Evolutionary conservation across 1,284 basidiomycete species (phyloP).

Genomic region (Austropuccinia psidii): DNA sequence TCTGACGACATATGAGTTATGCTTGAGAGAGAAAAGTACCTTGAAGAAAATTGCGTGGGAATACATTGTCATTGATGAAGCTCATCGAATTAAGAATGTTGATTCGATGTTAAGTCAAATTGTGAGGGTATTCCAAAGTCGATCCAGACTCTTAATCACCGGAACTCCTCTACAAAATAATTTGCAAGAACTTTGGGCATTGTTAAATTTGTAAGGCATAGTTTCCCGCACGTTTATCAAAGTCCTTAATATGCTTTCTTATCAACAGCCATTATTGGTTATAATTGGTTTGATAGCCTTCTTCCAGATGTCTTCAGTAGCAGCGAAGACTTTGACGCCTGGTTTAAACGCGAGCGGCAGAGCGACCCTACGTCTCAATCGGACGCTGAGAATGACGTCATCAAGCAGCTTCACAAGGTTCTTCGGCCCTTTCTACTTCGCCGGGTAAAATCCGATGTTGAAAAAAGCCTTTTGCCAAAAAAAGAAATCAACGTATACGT

Average conservation of each 20-base stretch:
- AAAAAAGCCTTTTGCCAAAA: conserved; percentile 91
- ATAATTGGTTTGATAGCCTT: background rate
- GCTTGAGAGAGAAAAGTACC: conserved; percentile 82
- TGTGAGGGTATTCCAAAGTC: conserved; percentile 79
- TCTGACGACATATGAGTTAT: conserved; percentile 96
- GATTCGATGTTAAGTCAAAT: conserved; percentile 94
- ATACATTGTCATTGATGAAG: conserved; percentile 98
- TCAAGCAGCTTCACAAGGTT: conserved; percentile 96
- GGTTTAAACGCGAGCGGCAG: conserved; percentile 57
- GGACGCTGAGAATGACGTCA: conserved; percentile 56
- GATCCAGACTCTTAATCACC: conserved; percentile 86
- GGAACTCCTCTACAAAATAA: conserved; percentile 98
- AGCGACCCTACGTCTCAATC: conserved; percentile 1
- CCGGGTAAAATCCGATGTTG: conserved; percentile 93
- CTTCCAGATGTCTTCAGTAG: conserved; percentile 51
- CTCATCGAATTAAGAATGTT: conserved; percentile 98
- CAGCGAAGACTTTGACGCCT: conserved; percentile 59
- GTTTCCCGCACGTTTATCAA: conserved; percentile 44
- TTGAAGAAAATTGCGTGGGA: conserved; percentile 95
- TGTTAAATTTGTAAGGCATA: conserved; percentile 66
- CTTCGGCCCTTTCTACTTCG: conserved; percentile 87
- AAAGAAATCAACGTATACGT: conserved; percentile 99
- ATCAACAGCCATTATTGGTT: background rate
- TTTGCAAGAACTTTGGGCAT: conserved; percentile 89
- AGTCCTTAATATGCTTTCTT: background rate